These are phyloP conservation scores for Musa troglodytarum DNA, from an alignment of 176 grass and related monocot genomes.

Conservation along the genomic window DNA sequence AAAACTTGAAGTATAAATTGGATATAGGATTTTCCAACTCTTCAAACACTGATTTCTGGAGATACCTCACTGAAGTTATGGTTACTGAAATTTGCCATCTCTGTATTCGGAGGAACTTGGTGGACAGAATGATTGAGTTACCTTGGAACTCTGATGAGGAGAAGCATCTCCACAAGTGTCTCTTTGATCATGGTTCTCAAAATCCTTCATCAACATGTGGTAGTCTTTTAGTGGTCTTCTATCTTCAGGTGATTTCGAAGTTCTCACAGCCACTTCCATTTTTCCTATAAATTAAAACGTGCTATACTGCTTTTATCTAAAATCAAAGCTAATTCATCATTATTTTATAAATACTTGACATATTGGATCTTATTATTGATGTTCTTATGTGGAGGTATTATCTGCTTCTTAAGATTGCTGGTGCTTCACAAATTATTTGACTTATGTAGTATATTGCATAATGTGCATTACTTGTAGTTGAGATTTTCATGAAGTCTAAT, in stretches of 20 bases:
- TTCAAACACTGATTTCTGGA: slow-evolving; percentile 32
- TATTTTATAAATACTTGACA: too few relatives aligned
- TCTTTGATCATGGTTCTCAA: slow-evolving; percentile 58
- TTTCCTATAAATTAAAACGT: not conserved
- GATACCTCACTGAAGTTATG: slow-evolving; percentile 57
- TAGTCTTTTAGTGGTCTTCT: slow-evolving; percentile 87
- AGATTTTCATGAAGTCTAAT: too few relatives aligned
- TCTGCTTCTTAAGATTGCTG: too few relatives aligned
- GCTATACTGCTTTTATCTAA: slow-evolving; percentile 1
- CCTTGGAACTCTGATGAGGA: slow-evolving; percentile 86
- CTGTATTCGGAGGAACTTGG: slow-evolving; percentile 55
- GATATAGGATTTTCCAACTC: slow-evolving; percentile 15
- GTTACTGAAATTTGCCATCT: slow-evolving; percentile 64
- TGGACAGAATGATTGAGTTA: slow-evolving; percentile 83
- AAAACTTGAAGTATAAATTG: slow-evolving; percentile 21
- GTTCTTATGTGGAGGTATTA: too few relatives aligned
- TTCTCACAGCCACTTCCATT: slow-evolving; percentile 4
- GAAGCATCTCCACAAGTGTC: slow-evolving; percentile 74
- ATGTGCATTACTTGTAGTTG: too few relatives aligned
- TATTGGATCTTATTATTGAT: too few relatives aligned
- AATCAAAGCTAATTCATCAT: not conserved
- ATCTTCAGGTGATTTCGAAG: slow-evolving; percentile 56
- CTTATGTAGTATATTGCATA: too few relatives aligned
- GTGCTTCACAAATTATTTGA: too few relatives aligned
- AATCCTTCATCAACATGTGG: slow-evolving; percentile 45